A percentile compares a stretch with the other conserved stretches of the same genome.
phyloP scores from a whole-genome alignment of 1,284 basidiomycete species.

The Pyrrhoderma lamaoense region DNA sequence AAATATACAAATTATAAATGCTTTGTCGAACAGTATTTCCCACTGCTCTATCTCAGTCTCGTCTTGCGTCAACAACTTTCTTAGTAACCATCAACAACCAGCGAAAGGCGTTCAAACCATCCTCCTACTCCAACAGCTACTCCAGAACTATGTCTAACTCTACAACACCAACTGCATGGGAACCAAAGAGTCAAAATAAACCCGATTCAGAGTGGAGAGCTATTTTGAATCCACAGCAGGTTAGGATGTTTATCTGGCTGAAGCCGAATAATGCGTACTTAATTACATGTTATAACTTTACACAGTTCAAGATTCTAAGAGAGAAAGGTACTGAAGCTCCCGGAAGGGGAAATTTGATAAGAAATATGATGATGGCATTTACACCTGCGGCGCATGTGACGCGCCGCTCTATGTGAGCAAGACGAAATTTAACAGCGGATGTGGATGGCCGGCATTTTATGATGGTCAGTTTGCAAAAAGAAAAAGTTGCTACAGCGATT shows the following conservation, averaged over 20 bases:
- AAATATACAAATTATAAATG: neutral
- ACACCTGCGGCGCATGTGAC: constrained; percentile 64
- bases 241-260: too few relatives aligned
- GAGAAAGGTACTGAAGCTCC: constrained; percentile 82
- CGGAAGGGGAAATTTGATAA: constrained; percentile 75
- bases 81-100: neutral
- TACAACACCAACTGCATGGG: too few relatives aligned
- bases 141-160: too few relatives aligned
- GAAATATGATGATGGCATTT: constrained; percentile 58
- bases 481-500: too few relatives aligned
- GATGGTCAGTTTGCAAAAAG: constrained; percentile 50
- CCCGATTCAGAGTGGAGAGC: constrained; percentile 84
- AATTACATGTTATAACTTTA: too few relatives aligned
- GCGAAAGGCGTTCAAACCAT: neutral
- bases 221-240: constrained; percentile 77
- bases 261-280: too few relatives aligned
- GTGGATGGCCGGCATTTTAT: constrained; percentile 97
- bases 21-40: constrained; percentile 4
- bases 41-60: neutral
- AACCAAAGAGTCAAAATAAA: constrained; percentile 33
- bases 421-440: constrained; percentile 91
- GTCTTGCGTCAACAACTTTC: neutral
- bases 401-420: constrained; percentile 77
- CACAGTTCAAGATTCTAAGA: constrained; percentile 78
- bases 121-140: too few relatives aligned